These are phyloP conservation scores for Lodderomyces jiufengensis DNA, from an alignment of 1,139 yeast species.

Conservation along the genomic window DNA sequence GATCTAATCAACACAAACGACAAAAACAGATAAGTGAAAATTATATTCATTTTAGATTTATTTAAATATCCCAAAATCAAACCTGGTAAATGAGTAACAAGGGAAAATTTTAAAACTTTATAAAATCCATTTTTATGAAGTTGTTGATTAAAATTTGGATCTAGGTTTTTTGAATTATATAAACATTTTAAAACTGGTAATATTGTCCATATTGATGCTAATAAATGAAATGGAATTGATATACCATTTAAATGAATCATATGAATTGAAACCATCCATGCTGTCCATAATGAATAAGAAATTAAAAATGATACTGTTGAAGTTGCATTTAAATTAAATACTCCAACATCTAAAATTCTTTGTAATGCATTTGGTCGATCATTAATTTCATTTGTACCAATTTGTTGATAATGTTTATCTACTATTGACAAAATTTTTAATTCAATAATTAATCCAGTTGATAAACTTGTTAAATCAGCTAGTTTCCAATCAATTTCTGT, in stretches of 20 bases:
- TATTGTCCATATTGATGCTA: constrained; percentile 23
- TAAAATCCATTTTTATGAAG: constrained; percentile 9
- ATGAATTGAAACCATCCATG: constrained; percentile 25
- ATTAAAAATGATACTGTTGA: too few relatives aligned
- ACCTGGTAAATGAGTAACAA: constrained; percentile 17
- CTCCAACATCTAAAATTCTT: not conserved
- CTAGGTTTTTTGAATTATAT: too few relatives aligned
- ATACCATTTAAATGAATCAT: constrained; percentile 19
- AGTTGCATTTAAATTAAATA: too few relatives aligned
- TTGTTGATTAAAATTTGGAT: too few relatives aligned
- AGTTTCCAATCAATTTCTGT: constrained; percentile 19
- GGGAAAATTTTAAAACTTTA: constrained; percentile 14
- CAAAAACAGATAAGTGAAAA: constrained; percentile 16
- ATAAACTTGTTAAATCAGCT: constrained; percentile 24
- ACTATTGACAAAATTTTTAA: constrained; percentile 16
- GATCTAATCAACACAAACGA: constrained; percentile 15
- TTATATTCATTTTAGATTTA: not conserved
- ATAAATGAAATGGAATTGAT: constrained; percentile 3
- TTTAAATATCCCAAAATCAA: constrained; percentile 5
- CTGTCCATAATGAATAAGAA: constrained; percentile 14
- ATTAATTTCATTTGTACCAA: constrained; percentile 11
- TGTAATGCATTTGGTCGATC: constrained; percentile 1
- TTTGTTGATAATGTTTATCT: constrained; percentile 12
- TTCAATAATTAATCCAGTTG: constrained; percentile 20
- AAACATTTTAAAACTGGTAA: constrained; percentile 12